phyloP scores from a whole-genome alignment of 192 early-diverging fungal species.

The Coemansia sp. region DNA sequence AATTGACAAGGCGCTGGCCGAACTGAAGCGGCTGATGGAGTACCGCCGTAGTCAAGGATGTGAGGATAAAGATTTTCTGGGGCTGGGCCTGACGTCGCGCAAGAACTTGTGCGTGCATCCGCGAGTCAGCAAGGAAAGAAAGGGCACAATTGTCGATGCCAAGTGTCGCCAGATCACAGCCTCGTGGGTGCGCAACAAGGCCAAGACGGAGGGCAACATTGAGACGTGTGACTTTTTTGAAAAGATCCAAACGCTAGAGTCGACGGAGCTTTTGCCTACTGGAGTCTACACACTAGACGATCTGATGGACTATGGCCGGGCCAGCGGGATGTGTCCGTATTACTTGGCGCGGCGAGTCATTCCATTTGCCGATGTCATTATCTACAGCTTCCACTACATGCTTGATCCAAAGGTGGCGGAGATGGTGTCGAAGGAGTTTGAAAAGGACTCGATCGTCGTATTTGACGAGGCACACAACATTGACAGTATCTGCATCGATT shows the following conservation, averaged over 20 bases:
- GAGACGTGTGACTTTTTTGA: slow-evolving; percentile 83
- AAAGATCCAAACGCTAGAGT: slow-evolving; percentile 63
- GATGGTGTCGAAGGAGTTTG: slow-evolving; percentile 91
- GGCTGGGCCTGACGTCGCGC: slow-evolving; percentile 89
- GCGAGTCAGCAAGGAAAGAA: slow-evolving; percentile 82
- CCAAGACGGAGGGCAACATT: slow-evolving; percentile 50
- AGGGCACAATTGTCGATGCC: slow-evolving; percentile 85
- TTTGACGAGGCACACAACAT: slow-evolving; percentile 99
- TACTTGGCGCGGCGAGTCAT: slow-evolving; percentile 87
- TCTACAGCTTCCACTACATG: slow-evolving; percentile 99
- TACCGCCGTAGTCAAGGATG: slow-evolving; percentile 72
- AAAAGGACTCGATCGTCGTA: slow-evolving; percentile 94
- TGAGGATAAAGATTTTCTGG: slow-evolving; percentile 79
- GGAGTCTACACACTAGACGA: slow-evolving; percentile 98
- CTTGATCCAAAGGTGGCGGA: slow-evolving; percentile 99
- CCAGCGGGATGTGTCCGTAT: slow-evolving; percentile 88
- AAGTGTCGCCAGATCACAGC: slow-evolving; percentile 91
- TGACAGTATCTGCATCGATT: slow-evolving; percentile 99
- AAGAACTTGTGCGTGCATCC: slow-evolving; percentile 95
- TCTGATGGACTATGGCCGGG: slow-evolving; percentile 74
- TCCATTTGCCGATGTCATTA: slow-evolving; percentile 90
- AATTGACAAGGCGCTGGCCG: slow-evolving; percentile 97
- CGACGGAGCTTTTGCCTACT: slow-evolving; percentile 64
- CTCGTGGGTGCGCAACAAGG: slow-evolving; percentile 85
- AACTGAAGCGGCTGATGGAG: slow-evolving; percentile 88